Evolutionary conservation across 1,284 basidiomycete species (phyloP).

Genomic region (Melampsora occidentalis): DNA sequence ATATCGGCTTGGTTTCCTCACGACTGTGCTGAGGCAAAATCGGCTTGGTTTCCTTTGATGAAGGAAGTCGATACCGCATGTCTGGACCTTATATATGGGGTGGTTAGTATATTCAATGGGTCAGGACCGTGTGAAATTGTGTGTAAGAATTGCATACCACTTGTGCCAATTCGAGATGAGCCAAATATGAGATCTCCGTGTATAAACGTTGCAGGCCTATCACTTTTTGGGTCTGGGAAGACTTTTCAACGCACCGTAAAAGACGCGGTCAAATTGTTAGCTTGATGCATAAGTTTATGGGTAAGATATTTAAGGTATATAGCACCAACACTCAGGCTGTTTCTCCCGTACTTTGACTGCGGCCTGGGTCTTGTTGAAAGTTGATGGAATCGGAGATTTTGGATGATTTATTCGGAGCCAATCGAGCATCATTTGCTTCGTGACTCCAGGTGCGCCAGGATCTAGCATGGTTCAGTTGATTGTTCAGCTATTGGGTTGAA

Average conservation of each 20-base stretch:
- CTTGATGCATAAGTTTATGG: too few species aligned
- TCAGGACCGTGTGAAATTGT: background rate
- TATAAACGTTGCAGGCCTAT: background rate
- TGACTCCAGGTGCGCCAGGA: background rate
- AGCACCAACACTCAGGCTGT: background rate
- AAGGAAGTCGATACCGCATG: too few species aligned
- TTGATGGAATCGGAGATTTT: background rate
- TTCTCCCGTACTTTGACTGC: background rate
- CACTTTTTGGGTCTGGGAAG: slow-evolving; percentile 2
- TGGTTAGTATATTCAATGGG: too few species aligned
- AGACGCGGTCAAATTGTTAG: too few species aligned
- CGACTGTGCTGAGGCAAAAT: too few species aligned
- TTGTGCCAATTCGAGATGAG: too few species aligned
- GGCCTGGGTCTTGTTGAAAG: background rate
- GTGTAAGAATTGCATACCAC: background rate
- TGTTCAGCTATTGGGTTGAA: too few species aligned
- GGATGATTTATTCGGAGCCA: background rate
- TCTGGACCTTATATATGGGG: too few species aligned
- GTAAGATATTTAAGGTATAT: background rate
- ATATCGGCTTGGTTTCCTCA: too few species aligned
- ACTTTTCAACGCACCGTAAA: background rate
- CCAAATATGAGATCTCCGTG: background rate
- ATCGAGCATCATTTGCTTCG: background rate
- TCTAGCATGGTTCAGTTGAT: background rate
- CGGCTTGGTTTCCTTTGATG: too few species aligned